Evolutionary conservation across 2,329 filamentous ascomycete genomes (phyloP), one percentile per base, ranked within the genome.

Genomic region (Colletotrichum liriopes): DNA sequence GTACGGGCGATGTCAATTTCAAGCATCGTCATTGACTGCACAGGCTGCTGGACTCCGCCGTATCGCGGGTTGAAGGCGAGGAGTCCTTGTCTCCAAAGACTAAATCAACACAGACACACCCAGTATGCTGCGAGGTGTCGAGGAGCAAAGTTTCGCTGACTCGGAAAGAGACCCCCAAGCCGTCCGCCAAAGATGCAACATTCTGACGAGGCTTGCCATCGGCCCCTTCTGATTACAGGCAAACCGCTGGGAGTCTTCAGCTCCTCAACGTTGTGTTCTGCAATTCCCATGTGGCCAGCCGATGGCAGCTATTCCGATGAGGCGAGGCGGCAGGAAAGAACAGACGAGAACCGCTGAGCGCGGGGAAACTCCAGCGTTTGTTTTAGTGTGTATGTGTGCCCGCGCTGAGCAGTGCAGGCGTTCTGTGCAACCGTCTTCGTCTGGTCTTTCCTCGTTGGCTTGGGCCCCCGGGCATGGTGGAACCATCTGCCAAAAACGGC

Each of bases 401-500:
- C 26, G 47, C 47, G 9, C 43, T 47, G 43, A 47, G 11, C 43
- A 47, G 55, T 41, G 29, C 56, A 60, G 18, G n/a, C n/a, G 39
- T n/a, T 26, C 18, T n/a, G 35, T 12, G 14, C 9, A 32, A 23
- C 16, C 18, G 35, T 62, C 65, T 45, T 62, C 65, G 52, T 66
- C 58, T 69, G 43, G 51, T 58, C 68, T 68, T 58, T 26, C 35
- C 43, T 23, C 41, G 52, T 29, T 69, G 45, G 65, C 65, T 64
- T 72, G 43, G 65, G 29, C 69, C 65, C 58, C 58, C 64, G 26
- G 62, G 47, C 5, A 23, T 49, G 29, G 65, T 69, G 59, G 69
- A 26, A 16, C 56, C 3, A 9, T n/a, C 69, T 59, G 65, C 61
- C 61, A 32, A 58, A 63, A 64, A 59, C 66, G 69, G 65, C 39